phyloP scores from a whole-genome alignment of 192 early-diverging fungal species.

The Gryganskiella cystojenkinii region DNA sequence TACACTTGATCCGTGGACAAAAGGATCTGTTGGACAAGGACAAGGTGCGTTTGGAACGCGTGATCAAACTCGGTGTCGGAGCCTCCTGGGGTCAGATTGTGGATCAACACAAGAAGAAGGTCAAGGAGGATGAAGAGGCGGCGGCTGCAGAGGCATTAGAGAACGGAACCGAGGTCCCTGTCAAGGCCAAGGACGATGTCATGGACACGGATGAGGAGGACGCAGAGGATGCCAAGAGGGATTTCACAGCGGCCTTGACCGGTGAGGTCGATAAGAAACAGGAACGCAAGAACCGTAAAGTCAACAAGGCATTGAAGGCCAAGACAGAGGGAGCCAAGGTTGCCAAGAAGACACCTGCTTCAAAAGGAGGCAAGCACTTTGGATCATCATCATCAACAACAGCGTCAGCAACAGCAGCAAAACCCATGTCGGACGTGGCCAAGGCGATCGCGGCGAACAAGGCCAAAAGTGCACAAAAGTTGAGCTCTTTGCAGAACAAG shows the following conservation, averaged over 20 bases:
- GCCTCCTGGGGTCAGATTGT: conserved; percentile 52
- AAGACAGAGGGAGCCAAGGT: conserved; percentile 46
- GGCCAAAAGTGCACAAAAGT: conserved; percentile 29
- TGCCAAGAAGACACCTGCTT: conserved; percentile 4
- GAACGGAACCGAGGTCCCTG: conserved; percentile 34
- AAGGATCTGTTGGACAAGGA: conserved; percentile 56
- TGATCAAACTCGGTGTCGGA: conserved; percentile 54
- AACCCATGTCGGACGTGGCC: conserved; percentile 38
- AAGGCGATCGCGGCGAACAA: conserved; percentile 42
- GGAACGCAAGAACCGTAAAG: conserved; percentile 53
- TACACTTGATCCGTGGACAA: conserved; percentile 60
- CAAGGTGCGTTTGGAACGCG: conserved; percentile 51
- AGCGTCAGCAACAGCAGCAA: conserved; percentile 4
- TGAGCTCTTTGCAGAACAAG: conserved; percentile 28
- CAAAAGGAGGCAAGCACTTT: background rate
- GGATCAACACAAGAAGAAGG: conserved; percentile 51
- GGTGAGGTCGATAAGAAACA: conserved; percentile 53
- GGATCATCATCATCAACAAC: background rate
- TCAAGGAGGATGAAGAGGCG: conserved; percentile 42
- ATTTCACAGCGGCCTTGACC: conserved; percentile 46
- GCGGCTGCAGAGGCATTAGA: conserved; percentile 33
- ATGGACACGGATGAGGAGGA: conserved; percentile 39
- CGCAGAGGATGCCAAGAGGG: background rate
- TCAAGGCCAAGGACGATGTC: conserved; percentile 2
- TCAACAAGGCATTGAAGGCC: conserved; percentile 50